These are phyloP conservation scores for Mycena floridula DNA, from an alignment of 768 basidiomycete species.

Conservation along the genomic window DNA sequence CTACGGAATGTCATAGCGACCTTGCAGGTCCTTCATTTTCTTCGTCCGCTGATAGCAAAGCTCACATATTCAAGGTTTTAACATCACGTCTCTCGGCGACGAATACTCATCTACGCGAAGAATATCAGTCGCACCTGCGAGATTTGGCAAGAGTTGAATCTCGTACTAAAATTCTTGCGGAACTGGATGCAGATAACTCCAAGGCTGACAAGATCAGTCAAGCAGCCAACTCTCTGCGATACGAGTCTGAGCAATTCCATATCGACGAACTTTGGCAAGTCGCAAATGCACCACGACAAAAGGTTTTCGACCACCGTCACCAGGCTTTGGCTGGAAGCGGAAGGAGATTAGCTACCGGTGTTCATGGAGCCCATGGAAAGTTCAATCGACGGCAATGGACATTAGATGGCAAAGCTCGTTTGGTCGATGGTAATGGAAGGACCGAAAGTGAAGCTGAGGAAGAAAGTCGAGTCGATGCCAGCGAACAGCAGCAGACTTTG, in stretches of 20 bases:
- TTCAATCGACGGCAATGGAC: slow-evolving; percentile 69
- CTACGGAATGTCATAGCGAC: slow-evolving; percentile 57
- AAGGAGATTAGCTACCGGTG: slow-evolving; percentile 39
- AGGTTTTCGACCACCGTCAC: slow-evolving; percentile 60
- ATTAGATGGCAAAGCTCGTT: slow-evolving; percentile 51
- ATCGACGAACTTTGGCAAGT: slow-evolving; percentile 63
- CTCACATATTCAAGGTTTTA: slow-evolving; percentile 37
- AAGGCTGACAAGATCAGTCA: slow-evolving; percentile 50
- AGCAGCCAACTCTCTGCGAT: slow-evolving; percentile 60
- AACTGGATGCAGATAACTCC: slow-evolving; percentile 43
- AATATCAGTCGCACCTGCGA: slow-evolving; percentile 48
- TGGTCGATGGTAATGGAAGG: slow-evolving; percentile 63
- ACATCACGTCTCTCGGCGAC: slow-evolving; percentile 46
- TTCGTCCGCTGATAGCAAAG: background rate
- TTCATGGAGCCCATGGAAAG: slow-evolving; percentile 50
- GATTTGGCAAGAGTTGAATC: slow-evolving; percentile 41
- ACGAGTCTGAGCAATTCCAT: slow-evolving; percentile 66
- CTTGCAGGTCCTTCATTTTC: slow-evolving; percentile 45
- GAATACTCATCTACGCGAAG: slow-evolving; percentile 50
- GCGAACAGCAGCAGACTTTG: slow-evolving; percentile 7
- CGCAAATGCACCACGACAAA: slow-evolving; percentile 51
- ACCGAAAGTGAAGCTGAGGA: slow-evolving; percentile 78
- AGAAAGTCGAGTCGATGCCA: slow-evolving; percentile 34
- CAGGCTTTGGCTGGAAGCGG: slow-evolving; percentile 62
- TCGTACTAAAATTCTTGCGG: slow-evolving; percentile 40